phyloP scores from a whole-genome alignment of 305 asterid genomes.

The Salvia sclarea region DNA sequence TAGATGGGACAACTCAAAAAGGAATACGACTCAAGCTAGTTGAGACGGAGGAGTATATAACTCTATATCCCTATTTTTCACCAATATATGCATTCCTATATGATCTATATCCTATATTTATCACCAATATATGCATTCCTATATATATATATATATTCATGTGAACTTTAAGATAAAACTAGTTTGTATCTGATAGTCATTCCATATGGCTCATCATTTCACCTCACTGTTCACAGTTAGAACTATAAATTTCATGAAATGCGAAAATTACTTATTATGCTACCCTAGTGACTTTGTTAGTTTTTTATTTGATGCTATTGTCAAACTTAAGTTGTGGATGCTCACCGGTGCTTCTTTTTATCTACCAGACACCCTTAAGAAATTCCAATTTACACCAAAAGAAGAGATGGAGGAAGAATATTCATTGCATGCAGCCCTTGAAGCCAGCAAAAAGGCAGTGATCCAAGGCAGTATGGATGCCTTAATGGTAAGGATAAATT shows the following conservation, averaged over 20 bases:
- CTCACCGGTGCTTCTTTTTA: constrained; percentile 35
- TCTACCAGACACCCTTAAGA: constrained; percentile 61
- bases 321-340: constrained; percentile 7
- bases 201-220: background rate
- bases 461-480: constrained; percentile 76
- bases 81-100: too few species aligned
- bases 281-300: background rate
- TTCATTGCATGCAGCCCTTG: constrained; percentile 65
- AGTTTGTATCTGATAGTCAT: constrained; percentile 11
- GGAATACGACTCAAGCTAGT: too few species aligned
- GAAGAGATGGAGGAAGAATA: constrained; percentile 55
- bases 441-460: constrained; percentile 80
- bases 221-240: background rate
- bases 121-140: too few species aligned
- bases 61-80: too few species aligned
- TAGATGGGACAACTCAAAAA: too few species aligned
- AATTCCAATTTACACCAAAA: constrained; percentile 49
- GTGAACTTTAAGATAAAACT: background rate
- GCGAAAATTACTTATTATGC: background rate
- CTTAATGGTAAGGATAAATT: constrained; percentile 59
- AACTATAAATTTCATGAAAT: constrained; percentile 4
- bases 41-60: too few species aligned
- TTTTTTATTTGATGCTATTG: constrained; percentile 4
- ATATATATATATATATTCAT: background rate
- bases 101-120: too few species aligned